Evolutionary conservation across 768 basidiomycete genomes (phyloP).

Genomic region (Amanita molliuscula): DNA sequence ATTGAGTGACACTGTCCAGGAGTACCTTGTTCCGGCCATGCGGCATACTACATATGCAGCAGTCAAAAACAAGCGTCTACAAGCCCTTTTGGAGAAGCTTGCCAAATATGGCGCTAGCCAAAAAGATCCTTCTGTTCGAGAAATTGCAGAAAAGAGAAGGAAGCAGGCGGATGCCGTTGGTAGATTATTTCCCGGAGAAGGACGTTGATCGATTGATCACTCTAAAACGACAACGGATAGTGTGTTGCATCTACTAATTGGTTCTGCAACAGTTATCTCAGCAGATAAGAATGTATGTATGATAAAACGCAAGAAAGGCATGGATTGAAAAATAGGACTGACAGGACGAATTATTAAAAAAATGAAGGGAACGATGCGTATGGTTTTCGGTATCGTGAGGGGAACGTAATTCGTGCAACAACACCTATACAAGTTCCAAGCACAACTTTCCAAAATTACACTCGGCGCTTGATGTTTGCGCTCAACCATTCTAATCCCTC

Average conservation of each 20-base stretch:
- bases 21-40: slow-evolving; percentile 64
- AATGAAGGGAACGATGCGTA: slow-evolving; percentile 30
- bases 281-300: neutral
- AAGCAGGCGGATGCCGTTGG: slow-evolving; percentile 75
- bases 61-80: slow-evolving; percentile 64
- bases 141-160: slow-evolving; percentile 60
- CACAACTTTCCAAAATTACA: slow-evolving; percentile 35
- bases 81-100: slow-evolving; percentile 71
- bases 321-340: slow-evolving; percentile 16
- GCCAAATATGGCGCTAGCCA: slow-evolving; percentile 55
- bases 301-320: slow-evolving; percentile 5
- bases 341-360: slow-evolving; percentile 20
- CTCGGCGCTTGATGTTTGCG: slow-evolving; percentile 79
- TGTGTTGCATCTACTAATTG: neutral
- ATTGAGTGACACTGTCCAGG: slow-evolving; percentile 61
- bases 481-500: slow-evolving; percentile 98
- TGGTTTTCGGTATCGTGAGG: slow-evolving; percentile 49
- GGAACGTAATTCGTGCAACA: slow-evolving; percentile 45
- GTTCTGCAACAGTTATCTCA: neutral
- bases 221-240: neutral
- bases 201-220: slow-evolving; percentile 25
- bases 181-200: slow-evolving; percentile 62
- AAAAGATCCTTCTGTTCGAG: slow-evolving; percentile 47
- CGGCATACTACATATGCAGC: slow-evolving; percentile 56
- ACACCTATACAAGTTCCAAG: slow-evolving; percentile 40